Percentiles rank a stretch among this genome's conserved stretches.
Conservation (phyloP, 2,329 filamentous ascomycete genomes). For the Pseudonectria foliicola region DNA sequence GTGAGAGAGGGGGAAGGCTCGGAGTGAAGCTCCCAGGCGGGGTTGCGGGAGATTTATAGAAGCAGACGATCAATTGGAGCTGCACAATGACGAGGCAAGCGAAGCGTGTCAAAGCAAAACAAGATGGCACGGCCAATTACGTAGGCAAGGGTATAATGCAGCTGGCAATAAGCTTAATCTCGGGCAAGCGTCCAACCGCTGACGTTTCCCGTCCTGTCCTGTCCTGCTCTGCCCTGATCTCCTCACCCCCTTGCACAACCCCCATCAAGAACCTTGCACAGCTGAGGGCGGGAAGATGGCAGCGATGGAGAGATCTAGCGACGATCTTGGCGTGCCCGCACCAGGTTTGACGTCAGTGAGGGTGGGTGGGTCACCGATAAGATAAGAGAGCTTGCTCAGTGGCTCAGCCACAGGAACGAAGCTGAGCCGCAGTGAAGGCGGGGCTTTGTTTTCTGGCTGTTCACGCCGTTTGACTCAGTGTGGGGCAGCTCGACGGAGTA, state of each 20-base stretch:
- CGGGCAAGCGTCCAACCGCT: neutral
- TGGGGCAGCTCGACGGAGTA: neutral
- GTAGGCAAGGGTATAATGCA: neutral
- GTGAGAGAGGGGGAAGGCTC: constrained; percentile 34
- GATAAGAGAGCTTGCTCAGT: constrained; percentile 14
- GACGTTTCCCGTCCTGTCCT: too few species aligned
- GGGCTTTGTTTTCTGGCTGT: neutral
- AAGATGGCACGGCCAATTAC: neutral
- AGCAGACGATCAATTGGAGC: too few species aligned
- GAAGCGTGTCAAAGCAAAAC: neutral
- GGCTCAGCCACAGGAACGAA: constrained; percentile 1
- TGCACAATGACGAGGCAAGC: too few species aligned
- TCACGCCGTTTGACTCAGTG: constrained; percentile 5
- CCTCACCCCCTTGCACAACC: too few species aligned
- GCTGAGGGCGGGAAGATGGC: too few species aligned
- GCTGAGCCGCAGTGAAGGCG: neutral
- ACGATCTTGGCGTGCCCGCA: too few species aligned
- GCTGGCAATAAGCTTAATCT: neutral
- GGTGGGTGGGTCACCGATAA: constrained; percentile 4
- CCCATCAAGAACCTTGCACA: too few species aligned
- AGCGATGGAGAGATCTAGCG: too few species aligned
- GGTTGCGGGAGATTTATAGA: constrained; percentile 31
- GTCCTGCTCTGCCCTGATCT: too few species aligned
- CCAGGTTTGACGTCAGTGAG: too few species aligned
- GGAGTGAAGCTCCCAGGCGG: constrained; percentile 44